These are phyloP conservation scores for Cynara cardunculus DNA, from an alignment of 129 eudicot species.

Conservation along the genomic window DNA sequence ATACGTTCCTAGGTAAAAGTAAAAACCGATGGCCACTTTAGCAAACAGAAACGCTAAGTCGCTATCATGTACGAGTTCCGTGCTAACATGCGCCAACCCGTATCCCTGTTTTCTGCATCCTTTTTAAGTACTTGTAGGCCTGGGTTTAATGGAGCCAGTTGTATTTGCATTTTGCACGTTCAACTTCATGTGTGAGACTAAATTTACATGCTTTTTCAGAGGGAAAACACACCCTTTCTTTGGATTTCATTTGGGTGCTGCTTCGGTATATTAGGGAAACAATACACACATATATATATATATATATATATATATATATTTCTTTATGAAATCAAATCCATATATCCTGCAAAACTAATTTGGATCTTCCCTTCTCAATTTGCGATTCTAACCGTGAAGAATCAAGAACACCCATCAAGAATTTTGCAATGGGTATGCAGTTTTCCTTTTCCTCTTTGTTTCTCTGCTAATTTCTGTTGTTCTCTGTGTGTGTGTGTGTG, in stretches of 20 bases:
- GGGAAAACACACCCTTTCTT: background rate
- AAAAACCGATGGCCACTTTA: conserved; percentile 13
- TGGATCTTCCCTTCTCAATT: conserved; percentile 19
- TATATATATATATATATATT: background rate
- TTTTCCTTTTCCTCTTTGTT: background rate
- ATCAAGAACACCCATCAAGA: conserved; percentile 27
- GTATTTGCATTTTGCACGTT: conserved; percentile 39
- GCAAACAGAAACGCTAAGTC: conserved; percentile 9
- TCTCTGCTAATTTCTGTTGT: background rate
- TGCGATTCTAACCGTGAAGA: conserved; percentile 11
- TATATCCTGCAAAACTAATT: conserved; percentile 9
- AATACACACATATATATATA: background rate
- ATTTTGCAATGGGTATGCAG: conserved; percentile 68
- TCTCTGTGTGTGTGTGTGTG: background rate
- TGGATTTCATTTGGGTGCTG: background rate
- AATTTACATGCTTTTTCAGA: background rate
- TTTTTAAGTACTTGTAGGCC: conserved; percentile 19
- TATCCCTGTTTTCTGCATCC: background rate
- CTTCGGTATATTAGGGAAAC: background rate
- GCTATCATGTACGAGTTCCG: conserved; percentile 9
- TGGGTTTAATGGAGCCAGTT: conserved; percentile 23
- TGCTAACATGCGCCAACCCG: conserved; percentile 41
- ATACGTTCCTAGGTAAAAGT: conserved; percentile 22
- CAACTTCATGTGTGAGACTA: conserved; percentile 21
- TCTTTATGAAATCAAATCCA: background rate